Conservation (phyloP, 2,329 filamentous ascomycete genomes). For the Metarhizium guizhouense region DNA sequence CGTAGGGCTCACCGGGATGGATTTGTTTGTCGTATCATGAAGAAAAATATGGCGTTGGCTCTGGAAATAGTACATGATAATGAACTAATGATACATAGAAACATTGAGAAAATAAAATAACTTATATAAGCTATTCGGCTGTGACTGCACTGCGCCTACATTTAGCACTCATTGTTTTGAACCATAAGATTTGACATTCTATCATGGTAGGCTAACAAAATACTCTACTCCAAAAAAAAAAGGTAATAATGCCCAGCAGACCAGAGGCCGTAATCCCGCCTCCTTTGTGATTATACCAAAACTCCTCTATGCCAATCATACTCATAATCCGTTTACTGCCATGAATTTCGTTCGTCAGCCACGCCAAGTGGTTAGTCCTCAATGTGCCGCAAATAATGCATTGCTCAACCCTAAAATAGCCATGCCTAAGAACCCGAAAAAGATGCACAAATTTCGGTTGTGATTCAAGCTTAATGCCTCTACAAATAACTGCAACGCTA, state of each 20-base stretch:
- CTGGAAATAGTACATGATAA: neutral
- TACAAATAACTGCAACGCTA: slow-evolving; percentile 79
- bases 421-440: slow-evolving; percentile 82
- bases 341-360: neutral
- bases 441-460: slow-evolving; percentile 65
- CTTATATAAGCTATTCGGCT: neutral
- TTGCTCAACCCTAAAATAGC: slow-evolving; percentile 75
- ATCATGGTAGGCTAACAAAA: neutral
- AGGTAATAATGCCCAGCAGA: neutral
- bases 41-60: slow-evolving; percentile 1
- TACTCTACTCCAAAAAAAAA: neutral
- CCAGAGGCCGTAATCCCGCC: neutral
- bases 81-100: neutral
- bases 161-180: neutral
- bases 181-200: neutral
- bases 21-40: neutral
- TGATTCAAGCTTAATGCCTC: slow-evolving; percentile 80
- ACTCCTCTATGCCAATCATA: neutral
- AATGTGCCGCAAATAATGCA: slow-evolving; percentile 61
- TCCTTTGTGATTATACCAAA: neutral
- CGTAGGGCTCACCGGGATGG: neutral
- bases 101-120: neutral
- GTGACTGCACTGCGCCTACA: too few species aligned
- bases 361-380: slow-evolving; percentile 3
- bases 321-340: neutral